Conservation (phyloP, 2,329 filamentous ascomycete species). For the Colletotrichum lindemuthianum region DNA sequence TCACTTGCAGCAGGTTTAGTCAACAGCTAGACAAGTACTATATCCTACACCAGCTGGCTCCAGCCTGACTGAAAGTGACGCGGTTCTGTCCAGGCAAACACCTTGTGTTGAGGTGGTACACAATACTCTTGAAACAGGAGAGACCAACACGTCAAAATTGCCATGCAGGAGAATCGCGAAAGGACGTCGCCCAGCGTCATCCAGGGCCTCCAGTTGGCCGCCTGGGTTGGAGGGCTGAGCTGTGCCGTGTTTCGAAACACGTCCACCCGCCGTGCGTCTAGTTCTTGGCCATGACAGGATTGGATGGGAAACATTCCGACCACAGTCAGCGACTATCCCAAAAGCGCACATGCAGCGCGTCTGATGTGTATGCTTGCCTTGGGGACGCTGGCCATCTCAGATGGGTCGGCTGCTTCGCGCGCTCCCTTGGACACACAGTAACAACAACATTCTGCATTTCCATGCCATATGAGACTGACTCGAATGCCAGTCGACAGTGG, state of each 20-base stretch:
- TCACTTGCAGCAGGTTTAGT: not conserved
- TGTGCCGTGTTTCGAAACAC: slow-evolving; percentile 33
- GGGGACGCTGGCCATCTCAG: no score
- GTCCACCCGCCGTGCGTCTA: slow-evolving; percentile 17
- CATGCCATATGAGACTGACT: no score
- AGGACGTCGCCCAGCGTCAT: slow-evolving; percentile 3
- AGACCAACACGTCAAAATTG: slow-evolving; percentile 11
- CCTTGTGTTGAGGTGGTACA: slow-evolving; percentile 6
- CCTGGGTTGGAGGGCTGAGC: slow-evolving; percentile 23
- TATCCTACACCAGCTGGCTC: not conserved
- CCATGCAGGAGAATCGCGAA: not conserved
- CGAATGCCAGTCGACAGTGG: no score
- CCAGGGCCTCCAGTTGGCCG: slow-evolving; percentile 20
- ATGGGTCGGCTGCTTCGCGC: no score
- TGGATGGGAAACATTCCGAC: slow-evolving; percentile 27
- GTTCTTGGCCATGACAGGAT: slow-evolving; percentile 15
- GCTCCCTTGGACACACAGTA: no score
- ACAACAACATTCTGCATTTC: no score
- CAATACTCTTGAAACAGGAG: slow-evolving; percentile 34
- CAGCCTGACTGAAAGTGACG: not conserved
- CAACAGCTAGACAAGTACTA: not conserved
- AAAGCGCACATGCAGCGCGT: no score
- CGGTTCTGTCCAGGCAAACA: not conserved
- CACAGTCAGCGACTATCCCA: not conserved
- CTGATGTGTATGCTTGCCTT: no score